phyloP scores from a whole-genome alignment of 208 protist genomes.

The Naegleria lovaniensis region DNA sequence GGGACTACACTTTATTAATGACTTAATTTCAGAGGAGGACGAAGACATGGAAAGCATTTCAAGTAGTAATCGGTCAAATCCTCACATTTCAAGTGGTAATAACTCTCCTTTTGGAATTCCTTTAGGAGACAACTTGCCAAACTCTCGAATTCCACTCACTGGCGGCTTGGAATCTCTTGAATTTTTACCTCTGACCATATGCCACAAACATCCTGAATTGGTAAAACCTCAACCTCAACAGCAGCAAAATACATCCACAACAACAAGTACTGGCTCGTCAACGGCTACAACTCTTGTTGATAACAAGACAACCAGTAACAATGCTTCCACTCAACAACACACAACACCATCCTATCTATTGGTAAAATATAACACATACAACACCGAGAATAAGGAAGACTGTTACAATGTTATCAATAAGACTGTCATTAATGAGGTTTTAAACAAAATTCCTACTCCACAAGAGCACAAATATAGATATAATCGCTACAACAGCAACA shows the following conservation, averaged over 20 bases:
- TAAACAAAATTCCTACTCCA: background rate
- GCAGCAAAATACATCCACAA: background rate
- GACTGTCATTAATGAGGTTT: background rate
- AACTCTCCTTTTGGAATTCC: background rate
- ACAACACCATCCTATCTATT: background rate
- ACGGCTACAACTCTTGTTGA: background rate
- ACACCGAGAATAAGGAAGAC: background rate
- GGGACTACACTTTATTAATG: background rate
- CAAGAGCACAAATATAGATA: background rate
- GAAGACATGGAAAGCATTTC: background rate
- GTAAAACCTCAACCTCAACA: background rate
- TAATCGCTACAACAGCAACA: background rate
- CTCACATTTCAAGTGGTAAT: background rate
- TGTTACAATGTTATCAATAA: background rate
- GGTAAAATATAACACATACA: background rate
- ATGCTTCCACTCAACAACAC: background rate
- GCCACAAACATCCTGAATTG: background rate
- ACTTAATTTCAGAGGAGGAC: background rate
- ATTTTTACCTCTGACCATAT: background rate
- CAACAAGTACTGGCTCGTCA: background rate
- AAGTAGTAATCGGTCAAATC: background rate
- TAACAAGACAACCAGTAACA: background rate
- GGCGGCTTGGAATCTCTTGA: background rate
- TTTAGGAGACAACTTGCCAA: background rate
- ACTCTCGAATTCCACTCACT: background rate